These are phyloP conservation scores for Fusarium drepaniforme DNA, from an alignment of 2,329 filamentous ascomycete species.

Conservation along the genomic window DNA sequence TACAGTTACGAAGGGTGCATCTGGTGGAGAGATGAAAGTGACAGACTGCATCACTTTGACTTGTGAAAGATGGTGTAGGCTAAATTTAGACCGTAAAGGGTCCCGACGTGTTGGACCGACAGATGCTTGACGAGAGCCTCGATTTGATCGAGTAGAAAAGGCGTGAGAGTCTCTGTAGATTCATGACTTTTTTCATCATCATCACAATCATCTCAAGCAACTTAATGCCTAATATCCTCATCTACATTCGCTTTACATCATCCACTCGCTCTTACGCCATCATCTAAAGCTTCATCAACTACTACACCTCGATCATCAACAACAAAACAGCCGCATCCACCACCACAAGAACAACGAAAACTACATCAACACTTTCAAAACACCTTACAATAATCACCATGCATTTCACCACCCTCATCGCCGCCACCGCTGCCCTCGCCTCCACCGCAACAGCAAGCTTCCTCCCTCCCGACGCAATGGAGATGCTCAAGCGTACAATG, in stretches of 20 bases:
- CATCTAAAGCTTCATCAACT: not conserved
- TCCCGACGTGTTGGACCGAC: not conserved
- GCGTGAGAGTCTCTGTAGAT: not conserved
- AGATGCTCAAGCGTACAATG: not conserved
- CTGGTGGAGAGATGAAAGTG: not conserved
- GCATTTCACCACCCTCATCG: not conserved
- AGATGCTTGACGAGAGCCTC: not conserved
- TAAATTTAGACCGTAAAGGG: not conserved
- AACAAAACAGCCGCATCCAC: not conserved
- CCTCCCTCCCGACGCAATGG: not conserved
- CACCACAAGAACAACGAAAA: not conserved
- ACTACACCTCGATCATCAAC: not conserved
- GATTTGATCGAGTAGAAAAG: not conserved
- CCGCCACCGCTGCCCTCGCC: not conserved
- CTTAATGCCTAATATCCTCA: not conserved
- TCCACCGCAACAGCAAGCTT: not conserved
- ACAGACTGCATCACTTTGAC: not conserved
- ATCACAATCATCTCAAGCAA: not conserved
- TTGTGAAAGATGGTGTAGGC: not conserved
- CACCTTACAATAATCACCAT: not conserved
- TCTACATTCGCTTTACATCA: not conserved
- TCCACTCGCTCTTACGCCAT: not conserved
- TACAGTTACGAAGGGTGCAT: not conserved
- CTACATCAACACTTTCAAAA: not conserved
- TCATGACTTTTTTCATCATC: not conserved